phyloP scores from a whole-genome alignment of 176 grass and related monocot genomes.

The Olyra latifolia region DNA sequence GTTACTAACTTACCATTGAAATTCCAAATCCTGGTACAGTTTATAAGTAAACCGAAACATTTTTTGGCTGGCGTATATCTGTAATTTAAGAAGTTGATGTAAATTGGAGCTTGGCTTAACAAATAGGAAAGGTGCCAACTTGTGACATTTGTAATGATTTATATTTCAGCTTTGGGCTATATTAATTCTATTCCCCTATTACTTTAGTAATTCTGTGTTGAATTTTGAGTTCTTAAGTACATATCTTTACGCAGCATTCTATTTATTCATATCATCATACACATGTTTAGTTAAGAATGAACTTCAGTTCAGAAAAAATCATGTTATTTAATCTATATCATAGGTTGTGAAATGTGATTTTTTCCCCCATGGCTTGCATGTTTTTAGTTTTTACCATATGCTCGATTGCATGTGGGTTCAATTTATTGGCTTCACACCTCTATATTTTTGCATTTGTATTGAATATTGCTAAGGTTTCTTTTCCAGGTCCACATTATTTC shows the following conservation, averaged over 20 bases:
- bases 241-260: not conserved
- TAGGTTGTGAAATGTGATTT: not conserved
- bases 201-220: not conserved
- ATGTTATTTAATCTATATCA: too few species aligned
- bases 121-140: not conserved
- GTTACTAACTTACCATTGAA: not conserved
- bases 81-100: not conserved
- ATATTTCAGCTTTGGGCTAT: not conserved
- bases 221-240: not conserved
- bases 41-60: not conserved
- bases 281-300: not conserved
- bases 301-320: too few species aligned
- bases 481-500: slow-evolving; percentile 65
- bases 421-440: not conserved
- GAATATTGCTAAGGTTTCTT: not conserved
- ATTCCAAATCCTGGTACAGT: not conserved
- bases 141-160: not conserved
- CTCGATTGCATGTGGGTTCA: not conserved
- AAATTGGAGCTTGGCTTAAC: not conserved
- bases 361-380: not conserved
- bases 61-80: not conserved
- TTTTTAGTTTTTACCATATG: not conserved
- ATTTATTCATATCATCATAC: not conserved
- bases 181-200: not conserved
- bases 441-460: not conserved